Evolutionary conservation across 805 yeast species (phyloP).

Genomic region (Cyberlindnera maritima): DNA sequence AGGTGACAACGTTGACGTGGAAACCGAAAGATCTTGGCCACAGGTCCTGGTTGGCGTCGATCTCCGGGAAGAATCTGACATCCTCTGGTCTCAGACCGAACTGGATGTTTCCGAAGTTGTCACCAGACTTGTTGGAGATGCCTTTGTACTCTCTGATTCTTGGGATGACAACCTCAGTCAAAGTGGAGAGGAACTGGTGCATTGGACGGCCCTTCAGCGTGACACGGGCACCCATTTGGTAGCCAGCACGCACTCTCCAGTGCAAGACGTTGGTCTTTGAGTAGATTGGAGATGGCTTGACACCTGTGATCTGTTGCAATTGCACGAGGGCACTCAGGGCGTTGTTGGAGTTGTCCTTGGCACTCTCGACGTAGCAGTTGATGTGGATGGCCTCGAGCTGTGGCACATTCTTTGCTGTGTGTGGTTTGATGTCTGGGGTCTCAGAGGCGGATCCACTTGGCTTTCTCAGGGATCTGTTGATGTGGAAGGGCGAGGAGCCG

Average conservation of each 20-base stretch:
- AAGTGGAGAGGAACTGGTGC: conserved; percentile 79
- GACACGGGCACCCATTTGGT: conserved; percentile 87
- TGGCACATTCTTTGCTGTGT: conserved; percentile 72
- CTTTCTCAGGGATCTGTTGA: conserved; percentile 73
- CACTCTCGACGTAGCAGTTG: conserved; percentile 74
- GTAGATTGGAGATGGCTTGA: conserved; percentile 68
- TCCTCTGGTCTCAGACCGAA: conserved; percentile 81
- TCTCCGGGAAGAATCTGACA: conserved; percentile 85
- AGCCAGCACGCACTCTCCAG: conserved; percentile 86
- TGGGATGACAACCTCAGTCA: conserved; percentile 91
- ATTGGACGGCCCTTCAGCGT: conserved; percentile 75
- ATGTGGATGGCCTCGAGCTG: conserved; percentile 62
- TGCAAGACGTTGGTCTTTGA: conserved; percentile 78
- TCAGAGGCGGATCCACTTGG: conserved; percentile 77
- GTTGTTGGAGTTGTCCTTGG: conserved; percentile 65
- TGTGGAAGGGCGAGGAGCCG: conserved; percentile 81
- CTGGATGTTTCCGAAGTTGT: conserved; percentile 78
- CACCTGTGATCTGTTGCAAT: conserved; percentile 92
- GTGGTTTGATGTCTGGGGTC: conserved; percentile 68
- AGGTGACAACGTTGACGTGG: conserved; percentile 79
- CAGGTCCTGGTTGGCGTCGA: conserved; percentile 83
- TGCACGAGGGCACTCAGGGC: conserved; percentile 76
- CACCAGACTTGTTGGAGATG: conserved; percentile 74
- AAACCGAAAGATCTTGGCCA: conserved; percentile 88
- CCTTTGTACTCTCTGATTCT: conserved; percentile 87